phyloP scores from a whole-genome alignment of 1,139 yeast genomes.

The Torulaspora globosa region DNA sequence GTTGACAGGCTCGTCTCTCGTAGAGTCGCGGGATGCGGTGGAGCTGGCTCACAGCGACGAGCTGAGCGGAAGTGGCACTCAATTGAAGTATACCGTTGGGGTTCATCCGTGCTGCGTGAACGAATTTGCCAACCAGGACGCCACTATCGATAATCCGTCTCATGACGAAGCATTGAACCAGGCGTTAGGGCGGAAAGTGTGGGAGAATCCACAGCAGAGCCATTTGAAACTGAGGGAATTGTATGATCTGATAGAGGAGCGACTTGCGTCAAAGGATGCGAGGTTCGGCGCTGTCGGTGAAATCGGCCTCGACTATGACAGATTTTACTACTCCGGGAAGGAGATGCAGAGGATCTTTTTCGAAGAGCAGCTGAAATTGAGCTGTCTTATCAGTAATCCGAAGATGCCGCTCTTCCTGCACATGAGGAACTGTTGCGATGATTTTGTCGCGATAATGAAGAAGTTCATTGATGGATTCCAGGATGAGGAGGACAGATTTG shows the following conservation, averaged over 20 bases:
- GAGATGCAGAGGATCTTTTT: slow-evolving; percentile 67
- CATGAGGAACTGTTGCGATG: slow-evolving; percentile 83
- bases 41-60: slow-evolving; percentile 40
- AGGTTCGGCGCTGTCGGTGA: slow-evolving; percentile 73
- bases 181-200: slow-evolving; percentile 40
- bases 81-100: slow-evolving; percentile 71
- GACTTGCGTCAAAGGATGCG: slow-evolving; percentile 49
- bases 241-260: slow-evolving; percentile 47
- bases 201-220: slow-evolving; percentile 29
- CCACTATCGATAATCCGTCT: slow-evolving; percentile 20
- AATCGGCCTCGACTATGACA: slow-evolving; percentile 88
- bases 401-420: slow-evolving; percentile 75
- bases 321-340: slow-evolving; percentile 69
- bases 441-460: slow-evolving; percentile 58
- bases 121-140: slow-evolving; percentile 44
- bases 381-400: slow-evolving; percentile 25
- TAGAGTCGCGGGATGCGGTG: slow-evolving; percentile 54
- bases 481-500: slow-evolving; percentile 31
- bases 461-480: slow-evolving; percentile 50
- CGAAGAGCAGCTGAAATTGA: slow-evolving; percentile 53
- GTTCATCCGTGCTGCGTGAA: slow-evolving; percentile 90
- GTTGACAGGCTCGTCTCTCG: slow-evolving; percentile 75
- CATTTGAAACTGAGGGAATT: slow-evolving; percentile 38
- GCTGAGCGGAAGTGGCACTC: slow-evolving; percentile 30
- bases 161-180: slow-evolving; percentile 29